A percentile compares a stretch with the other conserved stretches of the same genome.
phyloP scores from a whole-genome alignment of 495 filamentous ascomycete genomes.

The Penicillium daleae region DNA sequence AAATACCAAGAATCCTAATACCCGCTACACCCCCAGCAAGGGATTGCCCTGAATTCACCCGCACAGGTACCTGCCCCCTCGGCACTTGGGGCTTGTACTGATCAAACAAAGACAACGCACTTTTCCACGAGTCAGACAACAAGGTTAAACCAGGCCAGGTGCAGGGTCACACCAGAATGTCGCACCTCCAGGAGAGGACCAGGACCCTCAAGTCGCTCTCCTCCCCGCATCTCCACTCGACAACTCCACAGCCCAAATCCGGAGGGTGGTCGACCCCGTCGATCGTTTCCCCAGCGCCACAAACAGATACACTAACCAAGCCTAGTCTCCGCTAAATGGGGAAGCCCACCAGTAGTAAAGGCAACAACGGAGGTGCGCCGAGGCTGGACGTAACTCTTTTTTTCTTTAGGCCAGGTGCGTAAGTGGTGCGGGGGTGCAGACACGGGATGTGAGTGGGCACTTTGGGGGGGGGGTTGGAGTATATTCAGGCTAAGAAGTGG shows the following conservation, averaged over 20 bases:
- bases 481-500: not conserved
- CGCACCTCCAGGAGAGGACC: conserved; percentile 7
- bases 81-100: not conserved
- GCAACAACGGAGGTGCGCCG: not conserved
- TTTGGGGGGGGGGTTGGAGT: not conserved
- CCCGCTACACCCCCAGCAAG: not conserved
- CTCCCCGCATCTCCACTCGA: conserved; percentile 12
- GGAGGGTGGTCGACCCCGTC: conserved; percentile 11
- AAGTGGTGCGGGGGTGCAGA: conserved; percentile 6
- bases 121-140: not conserved
- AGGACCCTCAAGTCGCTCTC: too few species aligned
- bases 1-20: not conserved
- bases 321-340: not conserved
- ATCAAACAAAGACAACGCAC: not conserved
- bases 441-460: not conserved
- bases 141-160: not conserved
- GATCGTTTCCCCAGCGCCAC: conserved; percentile 1
- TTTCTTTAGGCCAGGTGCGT: not conserved
- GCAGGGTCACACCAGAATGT: conserved; percentile 19
- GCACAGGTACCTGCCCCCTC: not conserved
- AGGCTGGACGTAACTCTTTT: not conserved
- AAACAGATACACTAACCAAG: not conserved
- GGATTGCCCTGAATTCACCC: conserved; percentile 1
- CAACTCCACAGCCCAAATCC: conserved; percentile 11
- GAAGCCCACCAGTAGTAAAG: not conserved